Evolutionary conservation across 768 basidiomycete genomes (phyloP), one percentile per base, ranked within the genome.

Genomic region (Calocera cornea): DNA sequence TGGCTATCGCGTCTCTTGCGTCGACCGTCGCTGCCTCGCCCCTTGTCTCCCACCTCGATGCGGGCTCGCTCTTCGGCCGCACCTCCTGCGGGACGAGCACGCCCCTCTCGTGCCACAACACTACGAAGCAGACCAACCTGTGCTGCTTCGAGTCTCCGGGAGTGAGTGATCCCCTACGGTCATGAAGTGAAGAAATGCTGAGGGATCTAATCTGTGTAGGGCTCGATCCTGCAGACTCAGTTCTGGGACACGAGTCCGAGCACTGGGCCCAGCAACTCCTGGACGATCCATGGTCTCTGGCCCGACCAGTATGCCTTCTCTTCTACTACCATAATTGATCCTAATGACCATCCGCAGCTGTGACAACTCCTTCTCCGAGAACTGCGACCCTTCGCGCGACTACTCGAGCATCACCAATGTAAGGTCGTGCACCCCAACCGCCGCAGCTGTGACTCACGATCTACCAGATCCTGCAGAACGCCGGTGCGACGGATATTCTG

Each of bases 231-330:
- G 68, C 86, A 87, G 69, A 81, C 82, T 0, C 84, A 84, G 84
- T 87, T 89, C 76, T 90, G 88, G 87, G 87, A 89, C 69, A 86
- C 84, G 1, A 71, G 83, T 60, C 83, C 86, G 0, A 74, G 81
- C 1, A 84, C 83, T 22, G 87, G 88, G 12, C 88, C 88, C 3
- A 74, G 73, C 11, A 71, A 87, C 71, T 86, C 84, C 71, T 90
- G 88, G 87, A 90, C 87, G 0, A 85, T 89, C 68, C 88, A 88
- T 66, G 87, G 88, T 85, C 77, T 87, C 44, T 88, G 87, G 87
- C 84, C 85, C 2, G 87, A 86, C 71, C 75, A 83, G 84, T 85
- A 70, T 64, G 81, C 75, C 54, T 2, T 68, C 2, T 22, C 31
- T 47, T 17, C 8, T n/a, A n/a, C 29, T 27, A 22, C 27, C n/a